Conservation (phyloP, 2,329 filamentous ascomycete genomes). For the Helminthosporium solani region DNA sequence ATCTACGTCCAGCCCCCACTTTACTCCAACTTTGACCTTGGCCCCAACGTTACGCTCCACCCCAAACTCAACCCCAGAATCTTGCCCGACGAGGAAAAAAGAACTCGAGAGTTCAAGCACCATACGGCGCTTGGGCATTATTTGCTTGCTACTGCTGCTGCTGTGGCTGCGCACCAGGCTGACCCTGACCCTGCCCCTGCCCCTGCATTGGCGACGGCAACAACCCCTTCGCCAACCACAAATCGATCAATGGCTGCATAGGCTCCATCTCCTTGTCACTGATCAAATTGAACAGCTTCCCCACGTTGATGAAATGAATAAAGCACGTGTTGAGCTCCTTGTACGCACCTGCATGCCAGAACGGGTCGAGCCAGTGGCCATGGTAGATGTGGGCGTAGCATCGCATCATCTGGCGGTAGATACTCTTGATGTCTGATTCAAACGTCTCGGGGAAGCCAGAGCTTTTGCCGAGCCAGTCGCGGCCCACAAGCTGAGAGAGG, state of each 20-base stretch:
- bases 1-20: not conserved
- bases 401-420: constrained; percentile 57
- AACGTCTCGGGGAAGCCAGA: constrained; percentile 64
- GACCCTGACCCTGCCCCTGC: too few species aligned
- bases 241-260: constrained; percentile 90
- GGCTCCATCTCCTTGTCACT: constrained; percentile 89
- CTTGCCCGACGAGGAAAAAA: constrained; percentile 11
- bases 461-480: constrained; percentile 84
- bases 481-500: constrained; percentile 64
- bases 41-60: too few species aligned
- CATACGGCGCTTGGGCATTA: constrained; percentile 18
- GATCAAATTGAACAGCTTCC: constrained; percentile 76
- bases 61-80: not conserved
- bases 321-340: constrained; percentile 57
- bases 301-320: constrained; percentile 59
- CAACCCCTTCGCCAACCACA: constrained; percentile 86
- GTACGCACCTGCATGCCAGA: constrained; percentile 51
- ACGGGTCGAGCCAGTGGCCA: constrained; percentile 53
- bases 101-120: too few species aligned
- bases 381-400: constrained; percentile 57
- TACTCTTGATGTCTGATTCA: constrained; percentile 74
- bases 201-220: constrained; percentile 57
- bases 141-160: constrained; percentile 22
- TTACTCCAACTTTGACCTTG: too few species aligned
- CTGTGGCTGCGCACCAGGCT: too few species aligned